phyloP scores from a whole-genome alignment of 495 filamentous ascomycete genomes.

The Tuber microsphaerosporum region DNA sequence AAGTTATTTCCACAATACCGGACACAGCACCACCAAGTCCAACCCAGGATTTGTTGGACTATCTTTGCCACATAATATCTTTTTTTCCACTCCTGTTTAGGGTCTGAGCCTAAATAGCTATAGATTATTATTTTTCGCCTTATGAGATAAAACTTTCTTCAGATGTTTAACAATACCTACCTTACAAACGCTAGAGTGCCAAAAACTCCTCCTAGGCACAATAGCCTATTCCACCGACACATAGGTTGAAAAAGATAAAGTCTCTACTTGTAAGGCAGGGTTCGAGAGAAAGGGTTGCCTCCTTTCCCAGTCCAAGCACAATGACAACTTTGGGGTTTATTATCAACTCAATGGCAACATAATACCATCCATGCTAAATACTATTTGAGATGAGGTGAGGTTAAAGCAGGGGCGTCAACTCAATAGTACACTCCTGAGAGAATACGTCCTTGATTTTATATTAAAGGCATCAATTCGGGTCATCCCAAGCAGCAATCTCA shows the following conservation, averaged over 20 bases:
- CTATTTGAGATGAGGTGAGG: neutral
- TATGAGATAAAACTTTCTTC: no score
- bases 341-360: neutral
- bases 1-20: no score
- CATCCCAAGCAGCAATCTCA: neutral
- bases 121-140: no score
- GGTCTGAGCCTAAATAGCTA: no score
- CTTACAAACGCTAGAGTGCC: no score
- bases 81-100: no score
- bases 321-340: neutral
- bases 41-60: no score
- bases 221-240: neutral
- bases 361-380: neutral
- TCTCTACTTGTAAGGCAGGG: neutral
- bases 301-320: neutral
- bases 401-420: neutral
- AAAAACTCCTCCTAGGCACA: no score
- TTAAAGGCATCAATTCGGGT: neutral
- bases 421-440: neutral
- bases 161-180: no score
- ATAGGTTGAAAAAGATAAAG: neutral
- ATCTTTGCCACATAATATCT: no score
- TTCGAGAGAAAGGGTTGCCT: neutral
- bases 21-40: no score
- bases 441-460: neutral